Evolutionary conservation across 1,284 basidiomycete genomes (phyloP).

Genomic region (Melampsora larici-populina): DNA sequence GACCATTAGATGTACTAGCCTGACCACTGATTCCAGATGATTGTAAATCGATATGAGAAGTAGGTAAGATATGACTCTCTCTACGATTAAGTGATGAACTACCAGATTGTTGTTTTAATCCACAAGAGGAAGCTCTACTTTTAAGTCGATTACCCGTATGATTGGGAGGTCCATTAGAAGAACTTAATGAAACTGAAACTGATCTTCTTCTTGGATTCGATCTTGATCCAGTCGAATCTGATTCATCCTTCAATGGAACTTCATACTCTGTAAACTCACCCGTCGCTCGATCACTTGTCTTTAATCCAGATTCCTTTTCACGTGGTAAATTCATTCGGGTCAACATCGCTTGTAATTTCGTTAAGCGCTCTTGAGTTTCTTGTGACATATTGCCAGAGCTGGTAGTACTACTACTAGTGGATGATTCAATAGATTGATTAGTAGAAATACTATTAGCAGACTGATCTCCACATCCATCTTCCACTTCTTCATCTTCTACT

Average conservation of each 20-base stretch:
- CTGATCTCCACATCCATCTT: slow-evolving; percentile 24
- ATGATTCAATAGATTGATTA: slow-evolving; percentile 13
- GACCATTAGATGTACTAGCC: neutral
- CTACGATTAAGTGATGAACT: neutral
- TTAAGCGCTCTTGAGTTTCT: slow-evolving; percentile 47
- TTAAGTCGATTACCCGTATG: neutral
- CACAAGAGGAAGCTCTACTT: neutral
- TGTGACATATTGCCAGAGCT: slow-evolving; percentile 36
- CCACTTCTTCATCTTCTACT: slow-evolving; percentile 2
- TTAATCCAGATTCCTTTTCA: neutral
- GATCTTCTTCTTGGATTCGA: slow-evolving; percentile 21
- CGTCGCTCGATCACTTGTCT: neutral
- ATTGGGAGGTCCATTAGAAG: neutral
- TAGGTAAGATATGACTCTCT: slow-evolving; percentile 29
- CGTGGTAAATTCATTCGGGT: slow-evolving; percentile 40
- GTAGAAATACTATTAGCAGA: slow-evolving; percentile 14
- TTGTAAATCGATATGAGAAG: neutral
- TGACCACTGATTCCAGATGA: neutral
- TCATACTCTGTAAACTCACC: slow-evolving; percentile 22
- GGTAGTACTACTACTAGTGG: slow-evolving; percentile 1
- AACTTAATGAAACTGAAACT: neutral
- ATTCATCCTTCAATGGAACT: slow-evolving; percentile 33
- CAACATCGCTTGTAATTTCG: slow-evolving; percentile 48
- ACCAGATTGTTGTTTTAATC: neutral
- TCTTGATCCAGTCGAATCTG: neutral